These are phyloP conservation scores for Penicillium nordicum DNA, from an alignment of 2,329 filamentous ascomycete species.

Conservation along the genomic window DNA sequence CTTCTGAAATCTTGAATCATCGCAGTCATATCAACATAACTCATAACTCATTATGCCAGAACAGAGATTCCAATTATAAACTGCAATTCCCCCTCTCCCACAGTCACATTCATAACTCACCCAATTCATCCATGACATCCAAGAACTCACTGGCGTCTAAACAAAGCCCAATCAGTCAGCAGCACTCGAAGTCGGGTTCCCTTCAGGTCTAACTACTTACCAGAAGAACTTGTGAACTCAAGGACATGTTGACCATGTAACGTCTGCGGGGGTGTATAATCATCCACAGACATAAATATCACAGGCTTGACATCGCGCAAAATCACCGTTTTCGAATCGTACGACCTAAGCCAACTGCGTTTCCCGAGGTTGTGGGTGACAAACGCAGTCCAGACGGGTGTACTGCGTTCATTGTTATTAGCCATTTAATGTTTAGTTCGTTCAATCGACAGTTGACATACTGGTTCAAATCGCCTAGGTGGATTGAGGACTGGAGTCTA, in stretches of 20 bases:
- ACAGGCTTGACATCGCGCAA: conserved; percentile 52
- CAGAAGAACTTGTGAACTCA: conserved; percentile 34
- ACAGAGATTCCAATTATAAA: conserved; percentile 1
- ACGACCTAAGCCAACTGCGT: conserved; percentile 48
- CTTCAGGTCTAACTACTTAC: conserved; percentile 21
- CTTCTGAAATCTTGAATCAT: conserved; percentile 21
- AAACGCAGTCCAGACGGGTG: conserved; percentile 61
- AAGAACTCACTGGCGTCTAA: conserved; percentile 42
- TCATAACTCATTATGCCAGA: conserved; percentile 18
- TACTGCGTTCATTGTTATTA: conserved; percentile 28
- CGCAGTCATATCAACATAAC: conserved; percentile 23
- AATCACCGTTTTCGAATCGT: conserved; percentile 44
- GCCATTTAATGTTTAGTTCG: neutral
- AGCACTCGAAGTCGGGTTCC: neutral
- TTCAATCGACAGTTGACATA: conserved; percentile 18
- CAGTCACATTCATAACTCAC: neutral
- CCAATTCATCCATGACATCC: conserved; percentile 32
- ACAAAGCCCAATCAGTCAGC: conserved; percentile 8
- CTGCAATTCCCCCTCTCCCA: neutral
- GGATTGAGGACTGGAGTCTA: conserved; percentile 56
- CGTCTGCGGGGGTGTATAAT: conserved; percentile 44
- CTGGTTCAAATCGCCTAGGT: conserved; percentile 51
- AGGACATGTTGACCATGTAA: conserved; percentile 39
- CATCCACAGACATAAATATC: conserved; percentile 49
- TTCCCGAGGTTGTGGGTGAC: conserved; percentile 48